A percentile compares a stretch with the other conserved stretches of the same genome.
phyloP scores from a whole-genome alignment of 106 monocot species.

The Allium cepa region DNA sequence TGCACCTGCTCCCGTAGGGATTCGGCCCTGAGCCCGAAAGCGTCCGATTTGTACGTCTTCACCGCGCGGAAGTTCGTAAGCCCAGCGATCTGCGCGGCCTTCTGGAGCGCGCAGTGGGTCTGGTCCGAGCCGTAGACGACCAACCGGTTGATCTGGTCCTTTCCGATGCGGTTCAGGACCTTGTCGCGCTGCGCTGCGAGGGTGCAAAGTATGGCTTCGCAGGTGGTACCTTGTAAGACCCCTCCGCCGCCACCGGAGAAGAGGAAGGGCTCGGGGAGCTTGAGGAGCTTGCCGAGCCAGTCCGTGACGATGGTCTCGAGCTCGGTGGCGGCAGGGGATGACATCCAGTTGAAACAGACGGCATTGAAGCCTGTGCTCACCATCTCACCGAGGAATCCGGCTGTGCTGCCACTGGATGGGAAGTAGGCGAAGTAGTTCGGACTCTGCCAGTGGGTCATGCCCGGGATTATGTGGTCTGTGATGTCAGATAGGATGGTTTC shows the following conservation, averaged over 20 bases:
- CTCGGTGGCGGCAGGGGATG: slow-evolving; percentile 47
- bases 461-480: slow-evolving; percentile 22
- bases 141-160: slow-evolving; percentile 12
- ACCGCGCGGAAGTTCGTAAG: slow-evolving; percentile 28
- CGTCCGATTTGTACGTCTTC: slow-evolving; percentile 10
- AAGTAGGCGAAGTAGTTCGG: slow-evolving; percentile 55
- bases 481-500: slow-evolving; percentile 10
- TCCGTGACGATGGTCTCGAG: slow-evolving; percentile 37
- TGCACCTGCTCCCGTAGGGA: slow-evolving; percentile 13
- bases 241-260: slow-evolving; percentile 29
- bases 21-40: slow-evolving; percentile 23
- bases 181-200: slow-evolving; percentile 35
- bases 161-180: not conserved
- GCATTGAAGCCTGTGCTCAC: slow-evolving; percentile 29
- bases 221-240: slow-evolving; percentile 34
- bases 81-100: slow-evolving; percentile 36
- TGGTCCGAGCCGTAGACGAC: slow-evolving; percentile 51
- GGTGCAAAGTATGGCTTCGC: slow-evolving; percentile 39
- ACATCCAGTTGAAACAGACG: slow-evolving; percentile 41
- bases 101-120: slow-evolving; percentile 39
- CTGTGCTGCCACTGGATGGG: slow-evolving; percentile 25
- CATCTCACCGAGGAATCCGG: slow-evolving; percentile 33
- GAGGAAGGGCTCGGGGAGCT: slow-evolving; percentile 21
- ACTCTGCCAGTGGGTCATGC: slow-evolving; percentile 47
- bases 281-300: slow-evolving; percentile 35